Conservation (phyloP, 805 yeast genomes). For the Yamadazyma phyllophila region DNA sequence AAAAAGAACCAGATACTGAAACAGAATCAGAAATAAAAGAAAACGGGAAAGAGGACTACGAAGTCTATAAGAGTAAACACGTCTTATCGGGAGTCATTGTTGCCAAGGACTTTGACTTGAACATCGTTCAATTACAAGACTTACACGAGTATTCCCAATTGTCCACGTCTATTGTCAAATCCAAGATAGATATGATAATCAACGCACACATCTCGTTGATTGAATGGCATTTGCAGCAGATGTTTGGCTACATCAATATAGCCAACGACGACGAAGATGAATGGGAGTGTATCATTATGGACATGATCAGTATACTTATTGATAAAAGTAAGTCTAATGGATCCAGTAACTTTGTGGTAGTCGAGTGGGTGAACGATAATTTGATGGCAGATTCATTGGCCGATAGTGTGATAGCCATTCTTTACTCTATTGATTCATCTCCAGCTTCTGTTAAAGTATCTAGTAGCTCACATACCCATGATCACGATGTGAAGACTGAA, state of each 20-base stretch:
- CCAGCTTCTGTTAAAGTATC: slow-evolving; percentile 93
- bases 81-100: slow-evolving; percentile 80
- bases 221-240: slow-evolving; percentile 87
- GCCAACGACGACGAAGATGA: slow-evolving; percentile 50
- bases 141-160: slow-evolving; percentile 85
- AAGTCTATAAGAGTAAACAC: slow-evolving; percentile 23
- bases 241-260: slow-evolving; percentile 85
- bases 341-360: slow-evolving; percentile 45
- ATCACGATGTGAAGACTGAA: slow-evolving; percentile 18
- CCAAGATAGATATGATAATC: slow-evolving; percentile 74
- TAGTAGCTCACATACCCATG: slow-evolving; percentile 49
- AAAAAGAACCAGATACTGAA: slow-evolving; percentile 9
- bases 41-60: slow-evolving; percentile 13
- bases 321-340: slow-evolving; percentile 32
- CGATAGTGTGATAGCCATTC: slow-evolving; percentile 86
- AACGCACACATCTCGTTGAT: slow-evolving; percentile 79
- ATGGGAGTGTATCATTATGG: slow-evolving; percentile 47
- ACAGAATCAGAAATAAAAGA: slow-evolving; percentile 3
- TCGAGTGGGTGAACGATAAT: slow-evolving; percentile 89
- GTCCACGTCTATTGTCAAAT: slow-evolving; percentile 79
- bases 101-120: slow-evolving; percentile 86
- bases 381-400: slow-evolving; percentile 87
- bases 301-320: slow-evolving; percentile 42
- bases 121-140: slow-evolving; percentile 79
- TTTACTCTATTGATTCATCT: slow-evolving; percentile 88